These are phyloP conservation scores for Aspergillus costaricaensis DNA, from an alignment of 2,329 filamentous ascomycete genomes.

Conservation along the genomic window DNA sequence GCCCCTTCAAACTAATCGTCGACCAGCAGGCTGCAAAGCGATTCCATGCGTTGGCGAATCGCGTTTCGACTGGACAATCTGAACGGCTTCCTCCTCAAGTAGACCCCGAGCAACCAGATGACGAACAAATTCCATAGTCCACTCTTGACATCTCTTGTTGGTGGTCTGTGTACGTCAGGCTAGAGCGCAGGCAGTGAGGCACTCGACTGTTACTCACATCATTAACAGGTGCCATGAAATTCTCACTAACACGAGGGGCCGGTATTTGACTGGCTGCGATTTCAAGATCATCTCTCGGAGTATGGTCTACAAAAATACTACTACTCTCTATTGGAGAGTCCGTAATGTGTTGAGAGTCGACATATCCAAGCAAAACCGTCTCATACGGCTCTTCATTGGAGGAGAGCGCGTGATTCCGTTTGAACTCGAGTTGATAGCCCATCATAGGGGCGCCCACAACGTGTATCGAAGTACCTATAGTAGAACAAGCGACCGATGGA, in stretches of 20 bases:
- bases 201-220: slow-evolving; percentile 24
- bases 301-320: slow-evolving; percentile 18
- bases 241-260: slow-evolving; percentile 33
- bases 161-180: slow-evolving; percentile 21
- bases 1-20: background rate
- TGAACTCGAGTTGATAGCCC: slow-evolving; percentile 35
- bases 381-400: slow-evolving; percentile 14
- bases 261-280: slow-evolving; percentile 29
- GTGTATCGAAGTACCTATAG: slow-evolving; percentile 32
- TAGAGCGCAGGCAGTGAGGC: background rate
- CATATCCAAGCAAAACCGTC: slow-evolving; percentile 24
- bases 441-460: slow-evolving; percentile 36
- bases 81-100: slow-evolving; percentile 25
- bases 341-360: slow-evolving; percentile 25
- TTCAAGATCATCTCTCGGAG: slow-evolving; percentile 29
- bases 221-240: slow-evolving; percentile 39
- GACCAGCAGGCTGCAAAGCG: slow-evolving; percentile 20
- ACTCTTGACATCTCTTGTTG: slow-evolving; percentile 38
- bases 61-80: slow-evolving; percentile 32
- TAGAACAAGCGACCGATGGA: slow-evolving; percentile 20
- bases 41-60: slow-evolving; percentile 34
- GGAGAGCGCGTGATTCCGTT: slow-evolving; percentile 27
- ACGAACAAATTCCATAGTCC: slow-evolving; percentile 37
- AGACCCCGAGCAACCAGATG: slow-evolving; percentile 25
- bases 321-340: slow-evolving; percentile 12